Percentiles rank a stretch among this genome's conserved stretches.
Evolutionary conservation across 495 filamentous ascomycete species (phyloP).

Genomic region (Arthonia radiata): DNA sequence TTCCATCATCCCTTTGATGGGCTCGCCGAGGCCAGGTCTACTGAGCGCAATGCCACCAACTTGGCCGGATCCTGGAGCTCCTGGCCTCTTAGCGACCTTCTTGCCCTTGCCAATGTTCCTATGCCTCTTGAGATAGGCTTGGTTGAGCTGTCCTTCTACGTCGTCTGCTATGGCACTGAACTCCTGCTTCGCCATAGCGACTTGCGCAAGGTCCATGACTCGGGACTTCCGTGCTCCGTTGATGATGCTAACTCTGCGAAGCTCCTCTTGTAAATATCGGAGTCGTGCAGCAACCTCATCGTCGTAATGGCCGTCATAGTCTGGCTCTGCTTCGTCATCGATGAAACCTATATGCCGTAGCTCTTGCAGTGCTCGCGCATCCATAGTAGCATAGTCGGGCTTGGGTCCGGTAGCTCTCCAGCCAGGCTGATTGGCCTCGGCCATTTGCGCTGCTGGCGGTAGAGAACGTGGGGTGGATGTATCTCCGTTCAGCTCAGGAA

Average conservation of each 20-base stretch:
- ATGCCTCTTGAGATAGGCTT: slow-evolving; percentile 89
- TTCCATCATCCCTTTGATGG: slow-evolving; percentile 75
- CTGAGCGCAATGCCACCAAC: slow-evolving; percentile 34
- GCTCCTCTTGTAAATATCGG: slow-evolving; percentile 55
- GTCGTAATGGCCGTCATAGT: slow-evolving; percentile 76
- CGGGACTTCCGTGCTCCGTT: slow-evolving; percentile 80
- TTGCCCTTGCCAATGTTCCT: slow-evolving; percentile 81
- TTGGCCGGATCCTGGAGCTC: slow-evolving; percentile 19
- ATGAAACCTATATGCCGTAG: slow-evolving; percentile 86
- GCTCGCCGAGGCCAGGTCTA: slow-evolving; percentile 71
- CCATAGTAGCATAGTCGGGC: slow-evolving; percentile 60
- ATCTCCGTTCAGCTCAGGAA: slow-evolving; percentile 25
- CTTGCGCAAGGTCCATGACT: slow-evolving; percentile 61
- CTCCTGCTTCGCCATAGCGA: slow-evolving; percentile 83
- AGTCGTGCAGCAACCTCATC: slow-evolving; percentile 84
- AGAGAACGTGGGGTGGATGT: slow-evolving; percentile 21
- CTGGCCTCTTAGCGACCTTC: slow-evolving; percentile 50
- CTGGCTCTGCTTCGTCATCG: slow-evolving; percentile 27
- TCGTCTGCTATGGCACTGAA: slow-evolving; percentile 93
- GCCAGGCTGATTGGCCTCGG: slow-evolving; percentile 35
- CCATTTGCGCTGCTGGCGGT: slow-evolving; percentile 51
- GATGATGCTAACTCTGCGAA: slow-evolving; percentile 53
- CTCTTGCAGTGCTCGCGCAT: slow-evolving; percentile 74
- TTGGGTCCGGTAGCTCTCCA: slow-evolving; percentile 35
- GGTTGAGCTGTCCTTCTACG: slow-evolving; percentile 82